Evolutionary conservation across 805 yeast genomes (phyloP).

Genomic region (Candida sonorensis): DNA sequence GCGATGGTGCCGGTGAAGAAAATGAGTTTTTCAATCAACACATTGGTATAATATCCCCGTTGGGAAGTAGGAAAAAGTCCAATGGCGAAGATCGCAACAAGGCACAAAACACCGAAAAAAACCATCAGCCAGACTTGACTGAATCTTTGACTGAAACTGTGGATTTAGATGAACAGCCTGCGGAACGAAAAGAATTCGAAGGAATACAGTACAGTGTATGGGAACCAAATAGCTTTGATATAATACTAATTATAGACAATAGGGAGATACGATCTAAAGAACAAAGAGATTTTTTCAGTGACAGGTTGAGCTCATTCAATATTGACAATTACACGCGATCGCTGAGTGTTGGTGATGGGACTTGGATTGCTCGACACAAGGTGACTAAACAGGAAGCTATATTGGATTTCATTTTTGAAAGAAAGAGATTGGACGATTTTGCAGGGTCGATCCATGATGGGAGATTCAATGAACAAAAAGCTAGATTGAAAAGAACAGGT

Average conservation of each 20-base stretch:
- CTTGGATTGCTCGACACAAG: slow-evolving; percentile 79
- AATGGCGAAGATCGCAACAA: too few species aligned
- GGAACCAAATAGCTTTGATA: slow-evolving; percentile 52
- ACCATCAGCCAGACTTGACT: background rate
- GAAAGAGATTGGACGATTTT: slow-evolving; percentile 86
- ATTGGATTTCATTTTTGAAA: slow-evolving; percentile 77
- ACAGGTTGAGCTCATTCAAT: slow-evolving; percentile 42
- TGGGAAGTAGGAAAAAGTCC: too few species aligned
- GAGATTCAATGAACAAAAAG: slow-evolving; percentile 80
- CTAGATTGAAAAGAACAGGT: slow-evolving; percentile 63
- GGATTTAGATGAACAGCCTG: too few species aligned
- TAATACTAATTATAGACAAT: slow-evolving; percentile 65
- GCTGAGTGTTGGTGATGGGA: slow-evolving; percentile 77
- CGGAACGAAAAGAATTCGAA: slow-evolving; percentile 1
- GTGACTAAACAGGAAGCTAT: slow-evolving; percentile 55
- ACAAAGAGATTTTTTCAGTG: slow-evolving; percentile 66
- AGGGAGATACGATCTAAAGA: slow-evolving; percentile 67
- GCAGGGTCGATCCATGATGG: slow-evolving; percentile 81
- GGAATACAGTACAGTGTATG: slow-evolving; percentile 43
- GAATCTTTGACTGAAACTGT: too few species aligned
- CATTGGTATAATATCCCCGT: too few species aligned
- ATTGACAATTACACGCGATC: slow-evolving; percentile 47
- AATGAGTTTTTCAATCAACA: too few species aligned
- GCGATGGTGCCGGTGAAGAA: too few species aligned
- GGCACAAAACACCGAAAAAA: too few species aligned